A percentile compares a stretch with the other conserved stretches of the same genome.
phyloP scores from a whole-genome alignment of 2,329 filamentous ascomycete genomes.

The Botrytis deweyae region DNA sequence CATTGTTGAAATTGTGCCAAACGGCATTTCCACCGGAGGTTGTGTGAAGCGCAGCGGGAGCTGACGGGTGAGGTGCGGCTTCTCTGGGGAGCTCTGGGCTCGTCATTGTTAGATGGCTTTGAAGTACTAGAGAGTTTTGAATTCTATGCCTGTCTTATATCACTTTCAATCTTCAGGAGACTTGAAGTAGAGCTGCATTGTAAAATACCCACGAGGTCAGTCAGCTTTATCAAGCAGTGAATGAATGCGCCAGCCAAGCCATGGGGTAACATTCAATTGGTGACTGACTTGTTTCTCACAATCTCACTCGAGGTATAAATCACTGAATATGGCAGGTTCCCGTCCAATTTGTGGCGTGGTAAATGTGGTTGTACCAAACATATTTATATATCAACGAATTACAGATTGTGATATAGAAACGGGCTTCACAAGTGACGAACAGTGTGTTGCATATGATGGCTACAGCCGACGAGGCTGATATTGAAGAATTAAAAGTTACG shows the following conservation, averaged over 20 bases:
- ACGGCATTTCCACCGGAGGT: constrained; percentile 67
- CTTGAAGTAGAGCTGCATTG: not conserved
- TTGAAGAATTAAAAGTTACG: not conserved
- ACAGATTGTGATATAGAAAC: not conserved
- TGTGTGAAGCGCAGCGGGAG: constrained; percentile 23
- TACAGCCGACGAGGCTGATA: not conserved
- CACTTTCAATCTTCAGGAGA: not conserved
- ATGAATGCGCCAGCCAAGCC: constrained; percentile 3
- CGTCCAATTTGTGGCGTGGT: not conserved
- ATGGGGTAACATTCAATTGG: not conserved
- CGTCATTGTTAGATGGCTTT: not conserved
- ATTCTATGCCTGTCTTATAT: constrained; percentile 6
- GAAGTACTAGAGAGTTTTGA: not conserved
- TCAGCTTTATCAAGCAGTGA: constrained; percentile 17
- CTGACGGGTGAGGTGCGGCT: constrained; percentile 15
- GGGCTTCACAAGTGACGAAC: not conserved
- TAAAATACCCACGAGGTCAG: not conserved
- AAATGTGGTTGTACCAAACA: not conserved
- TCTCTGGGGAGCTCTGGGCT: not conserved
- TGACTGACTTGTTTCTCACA: not conserved
- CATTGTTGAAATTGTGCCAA: constrained; percentile 77
- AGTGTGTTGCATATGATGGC: not conserved
- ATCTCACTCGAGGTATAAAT: not conserved
- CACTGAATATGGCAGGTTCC: not conserved
- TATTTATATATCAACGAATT: constrained; percentile 16